These are phyloP conservation scores for Coleophoma eucalyptorum DNA, from an alignment of 2,329 filamentous ascomycete species.

Conservation along the genomic window DNA sequence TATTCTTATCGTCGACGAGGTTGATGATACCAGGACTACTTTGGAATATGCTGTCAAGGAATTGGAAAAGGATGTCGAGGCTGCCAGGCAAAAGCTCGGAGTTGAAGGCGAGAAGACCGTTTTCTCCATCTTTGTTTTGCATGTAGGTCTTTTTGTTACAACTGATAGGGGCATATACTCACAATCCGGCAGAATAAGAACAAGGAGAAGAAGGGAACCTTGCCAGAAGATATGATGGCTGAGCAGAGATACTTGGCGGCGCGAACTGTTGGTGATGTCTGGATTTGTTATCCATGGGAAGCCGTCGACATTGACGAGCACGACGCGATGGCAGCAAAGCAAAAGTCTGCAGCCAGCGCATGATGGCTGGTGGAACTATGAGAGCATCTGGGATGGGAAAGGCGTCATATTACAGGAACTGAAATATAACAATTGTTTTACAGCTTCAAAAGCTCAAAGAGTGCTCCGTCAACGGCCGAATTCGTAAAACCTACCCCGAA, in stretches of 20 bases:
- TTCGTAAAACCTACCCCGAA: too few species aligned
- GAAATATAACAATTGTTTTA: too few species aligned
- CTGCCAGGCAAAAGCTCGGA: constrained; percentile 70
- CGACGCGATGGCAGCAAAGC: constrained; percentile 58
- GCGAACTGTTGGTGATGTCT: constrained; percentile 84
- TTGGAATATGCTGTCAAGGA: constrained; percentile 92
- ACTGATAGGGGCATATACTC: constrained; percentile 1
- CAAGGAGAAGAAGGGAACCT: constrained; percentile 86
- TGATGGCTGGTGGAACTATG: too few species aligned
- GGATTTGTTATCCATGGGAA: constrained; percentile 99
- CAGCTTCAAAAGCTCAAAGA: too few species aligned
- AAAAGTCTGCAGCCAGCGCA: constrained; percentile 11
- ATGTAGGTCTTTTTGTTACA: constrained; percentile 46
- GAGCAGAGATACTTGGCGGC: constrained; percentile 78
- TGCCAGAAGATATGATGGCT: constrained; percentile 75
- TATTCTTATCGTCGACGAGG: constrained; percentile 90
- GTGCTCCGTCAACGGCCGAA: too few species aligned
- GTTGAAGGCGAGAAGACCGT: constrained; percentile 72
- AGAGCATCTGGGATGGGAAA: too few species aligned
- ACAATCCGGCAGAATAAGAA: constrained; percentile 74
- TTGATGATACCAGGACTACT: constrained; percentile 92
- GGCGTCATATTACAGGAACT: too few species aligned
- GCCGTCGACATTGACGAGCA: constrained; percentile 92
- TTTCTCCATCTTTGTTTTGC: constrained; percentile 93
- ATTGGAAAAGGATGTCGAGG: constrained; percentile 89